Conservation (phyloP, 306 rosid genomes). For the Citrullus colocynthis region DNA sequence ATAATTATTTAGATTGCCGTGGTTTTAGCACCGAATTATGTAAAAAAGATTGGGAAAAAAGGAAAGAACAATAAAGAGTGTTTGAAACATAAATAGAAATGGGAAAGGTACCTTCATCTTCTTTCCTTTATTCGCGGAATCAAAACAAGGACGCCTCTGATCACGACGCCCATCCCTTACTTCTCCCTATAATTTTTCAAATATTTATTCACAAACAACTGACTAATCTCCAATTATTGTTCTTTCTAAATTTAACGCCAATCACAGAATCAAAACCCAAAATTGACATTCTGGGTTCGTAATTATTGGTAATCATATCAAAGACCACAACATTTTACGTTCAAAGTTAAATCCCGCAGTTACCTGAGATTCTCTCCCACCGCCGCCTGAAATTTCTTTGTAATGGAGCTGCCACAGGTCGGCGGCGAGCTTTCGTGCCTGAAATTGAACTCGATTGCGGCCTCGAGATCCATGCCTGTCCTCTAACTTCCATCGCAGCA, state of each 20-base stretch:
- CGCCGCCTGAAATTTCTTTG: conserved; percentile 13
- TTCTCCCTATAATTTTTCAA: background rate
- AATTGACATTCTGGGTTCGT: background rate
- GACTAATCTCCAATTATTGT: no score
- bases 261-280: background rate
- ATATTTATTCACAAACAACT: no score
- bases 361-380: conserved; percentile 18
- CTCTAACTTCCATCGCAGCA: background rate
- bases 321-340: background rate
- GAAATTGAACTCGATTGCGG: conserved; percentile 8
- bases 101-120: background rate
- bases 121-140: background rate
- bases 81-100: background rate
- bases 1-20: background rate
- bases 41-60: background rate
- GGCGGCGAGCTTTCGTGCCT: conserved; percentile 58
- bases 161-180: background rate
- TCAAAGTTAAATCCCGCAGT: background rate
- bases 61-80: background rate
- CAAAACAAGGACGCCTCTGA: background rate
- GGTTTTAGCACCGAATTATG: background rate
- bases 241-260: background rate
- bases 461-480: background rate
- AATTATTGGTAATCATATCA: background rate
- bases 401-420: conserved; percentile 37